Conservation (phyloP, 1,284 basidiomycete genomes). For the Peniophora sp. region DNA sequence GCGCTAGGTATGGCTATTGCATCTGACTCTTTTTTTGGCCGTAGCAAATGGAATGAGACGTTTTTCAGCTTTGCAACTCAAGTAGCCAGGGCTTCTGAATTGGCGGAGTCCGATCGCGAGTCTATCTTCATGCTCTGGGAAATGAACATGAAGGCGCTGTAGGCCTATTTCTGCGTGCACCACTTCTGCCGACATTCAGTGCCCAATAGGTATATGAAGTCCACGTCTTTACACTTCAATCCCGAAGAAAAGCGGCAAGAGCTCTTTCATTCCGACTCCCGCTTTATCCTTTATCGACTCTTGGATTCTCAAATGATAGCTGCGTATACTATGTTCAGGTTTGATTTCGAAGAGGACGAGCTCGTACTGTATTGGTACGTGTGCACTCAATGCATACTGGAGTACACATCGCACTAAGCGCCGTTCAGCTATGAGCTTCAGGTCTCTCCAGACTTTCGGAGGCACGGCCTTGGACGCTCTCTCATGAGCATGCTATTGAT, state of each 20-base stretch:
- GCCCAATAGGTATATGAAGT: slow-evolving; percentile 35
- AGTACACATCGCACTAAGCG: not conserved
- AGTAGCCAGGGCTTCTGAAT: slow-evolving; percentile 27
- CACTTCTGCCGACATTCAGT: not conserved
- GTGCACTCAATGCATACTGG: not conserved
- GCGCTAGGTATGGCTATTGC: too few relatives aligned
- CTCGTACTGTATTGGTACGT: slow-evolving; percentile 61
- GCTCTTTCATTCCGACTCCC: slow-evolving; percentile 48
- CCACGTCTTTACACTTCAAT: slow-evolving; percentile 60
- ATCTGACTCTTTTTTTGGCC: too few relatives aligned
- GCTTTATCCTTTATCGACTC: slow-evolving; percentile 39
- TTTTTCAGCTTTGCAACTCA: slow-evolving; percentile 13
- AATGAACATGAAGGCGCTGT: slow-evolving; percentile 51
- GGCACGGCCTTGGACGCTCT: slow-evolving; percentile 49
- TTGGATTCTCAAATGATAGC: slow-evolving; percentile 22
- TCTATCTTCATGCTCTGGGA: slow-evolving; percentile 48
- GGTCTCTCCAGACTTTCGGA: slow-evolving; percentile 32
- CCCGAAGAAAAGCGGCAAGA: slow-evolving; percentile 47
- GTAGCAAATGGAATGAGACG: too few relatives aligned
- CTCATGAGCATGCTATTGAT: slow-evolving; percentile 40
- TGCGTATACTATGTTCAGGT: slow-evolving; percentile 63
- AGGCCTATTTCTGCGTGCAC: slow-evolving; percentile 13
- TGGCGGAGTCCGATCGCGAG: slow-evolving; percentile 29
- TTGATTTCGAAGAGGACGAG: slow-evolving; percentile 54
- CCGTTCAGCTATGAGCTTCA: slow-evolving; percentile 65